Base-by-base conservation (phyloP, 2,329 filamentous ascomycete species). In the Fusarium hainanense region DNA sequence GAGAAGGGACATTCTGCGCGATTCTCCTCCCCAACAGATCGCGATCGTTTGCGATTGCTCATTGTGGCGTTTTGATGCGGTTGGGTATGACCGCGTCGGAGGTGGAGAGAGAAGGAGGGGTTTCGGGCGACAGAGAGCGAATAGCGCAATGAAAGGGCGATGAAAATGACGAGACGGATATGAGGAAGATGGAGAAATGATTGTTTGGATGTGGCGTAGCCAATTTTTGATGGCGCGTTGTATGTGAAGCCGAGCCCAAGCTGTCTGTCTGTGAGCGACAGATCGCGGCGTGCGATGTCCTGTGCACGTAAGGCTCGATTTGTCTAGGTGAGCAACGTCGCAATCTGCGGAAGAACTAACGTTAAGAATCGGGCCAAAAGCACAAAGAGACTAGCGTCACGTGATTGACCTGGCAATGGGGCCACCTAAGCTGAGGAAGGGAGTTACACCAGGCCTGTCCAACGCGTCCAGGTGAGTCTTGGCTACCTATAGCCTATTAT, bases 1-100 rank as follows among this genome's bases (percentile, higher is more conserved):
- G 76, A 78, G 63, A 87, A 89, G 13, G 85, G 86, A 66, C 86
- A 88, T 70, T 88, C 86, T 74, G 87, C 87, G 69, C 85, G 82
- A 68, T 80, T 83, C 70, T 87, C 85, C 63, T 85, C 82, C 59
- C 78, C 72, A 54, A 84, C 81, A 56, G 81, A 76, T 73, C 84
- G 84, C 64, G 85, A 83, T 70, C 87, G 84, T 79, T 88, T 88
- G 71, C 83, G 81, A 68, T 83, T 71, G 68, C 75, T 79, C 73
- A 75, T 75, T 56, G 66, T 65, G 71, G 68, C 62, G 67, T 56
- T 57, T 67, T 61, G 57, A 59, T 54, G 66, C 42, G 56, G 71
- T 66, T 67, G 65, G 60, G 61, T 67, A 67, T 74, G 71, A 63
- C 66, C 72, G 72, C 72, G 72, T 74, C 66, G 61, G 50, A 64